Conservation (phyloP, 108 stramenopile genomes). For the Aurantiochytrium sp. region DNA sequence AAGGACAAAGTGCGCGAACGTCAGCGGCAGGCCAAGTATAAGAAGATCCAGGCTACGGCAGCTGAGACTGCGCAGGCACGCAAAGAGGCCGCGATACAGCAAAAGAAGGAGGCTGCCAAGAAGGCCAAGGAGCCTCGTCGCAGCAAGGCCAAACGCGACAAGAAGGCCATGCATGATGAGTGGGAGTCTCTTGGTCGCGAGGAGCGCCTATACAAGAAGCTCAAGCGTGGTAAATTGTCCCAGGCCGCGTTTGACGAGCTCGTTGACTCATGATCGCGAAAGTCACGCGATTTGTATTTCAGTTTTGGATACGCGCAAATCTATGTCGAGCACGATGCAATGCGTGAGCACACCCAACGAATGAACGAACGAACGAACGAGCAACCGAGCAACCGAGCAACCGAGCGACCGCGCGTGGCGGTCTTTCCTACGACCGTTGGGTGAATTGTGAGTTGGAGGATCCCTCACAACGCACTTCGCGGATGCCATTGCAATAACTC, state of each 20-base stretch:
- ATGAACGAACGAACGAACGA: too few species aligned
- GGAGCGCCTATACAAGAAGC: slow-evolving; percentile 79
- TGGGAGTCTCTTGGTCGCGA: slow-evolving; percentile 98
- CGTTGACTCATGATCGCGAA: not conserved
- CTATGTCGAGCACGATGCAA: too few species aligned
- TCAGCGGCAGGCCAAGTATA: slow-evolving; percentile 66
- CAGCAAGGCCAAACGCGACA: slow-evolving; percentile 71
- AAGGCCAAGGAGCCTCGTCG: slow-evolving; percentile 48
- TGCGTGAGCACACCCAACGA: too few species aligned
- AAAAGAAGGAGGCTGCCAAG: slow-evolving; percentile 24
- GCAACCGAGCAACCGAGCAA: too few species aligned
- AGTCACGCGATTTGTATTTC: too few species aligned
- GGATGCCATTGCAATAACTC: too few species aligned
- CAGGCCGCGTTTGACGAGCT: slow-evolving; percentile 62
- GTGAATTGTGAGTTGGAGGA: too few species aligned
- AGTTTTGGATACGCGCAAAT: too few species aligned
- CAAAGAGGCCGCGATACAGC: not conserved
- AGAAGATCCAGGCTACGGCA: slow-evolving; percentile 51
- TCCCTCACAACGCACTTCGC: too few species aligned
- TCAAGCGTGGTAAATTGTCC: slow-evolving; percentile 68
- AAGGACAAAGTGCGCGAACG: slow-evolving; percentile 77
- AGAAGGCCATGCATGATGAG: slow-evolving; percentile 78
- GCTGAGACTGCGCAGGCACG: slow-evolving; percentile 45
- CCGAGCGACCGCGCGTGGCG: too few species aligned
- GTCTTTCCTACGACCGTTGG: too few species aligned